Evolutionary conservation across 345 rosid species (phyloP).

Genomic region (Reutealis trisperma): DNA sequence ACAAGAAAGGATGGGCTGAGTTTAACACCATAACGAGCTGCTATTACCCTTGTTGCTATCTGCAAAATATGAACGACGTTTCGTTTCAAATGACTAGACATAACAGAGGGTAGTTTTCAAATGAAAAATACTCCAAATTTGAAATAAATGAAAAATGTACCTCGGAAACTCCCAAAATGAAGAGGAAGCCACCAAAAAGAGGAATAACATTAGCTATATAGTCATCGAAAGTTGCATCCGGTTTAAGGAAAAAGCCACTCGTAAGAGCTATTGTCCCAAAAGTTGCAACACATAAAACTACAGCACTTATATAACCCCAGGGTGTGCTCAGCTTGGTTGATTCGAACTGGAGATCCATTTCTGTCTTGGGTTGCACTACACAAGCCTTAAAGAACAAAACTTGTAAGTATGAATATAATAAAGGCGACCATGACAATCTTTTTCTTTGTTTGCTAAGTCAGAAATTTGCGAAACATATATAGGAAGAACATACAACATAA

Average conservation of each 20-base stretch:
- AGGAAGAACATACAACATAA: not conserved
- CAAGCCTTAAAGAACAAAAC: slow-evolving; percentile 59
- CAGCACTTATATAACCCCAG: slow-evolving; percentile 75
- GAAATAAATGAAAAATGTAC: slow-evolving; percentile 29
- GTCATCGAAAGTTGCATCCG: slow-evolving; percentile 83
- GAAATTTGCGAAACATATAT: not conserved
- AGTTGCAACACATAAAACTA: slow-evolving; percentile 65
- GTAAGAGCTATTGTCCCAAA: slow-evolving; percentile 85
- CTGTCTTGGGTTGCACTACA: slow-evolving; percentile 87
- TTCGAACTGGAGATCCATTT: slow-evolving; percentile 87
- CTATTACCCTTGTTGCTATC: slow-evolving; percentile 83
- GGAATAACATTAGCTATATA: slow-evolving; percentile 73
- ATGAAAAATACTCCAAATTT: not conserved
- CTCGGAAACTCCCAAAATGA: slow-evolving; percentile 91
- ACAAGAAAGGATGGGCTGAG: slow-evolving; percentile 91
- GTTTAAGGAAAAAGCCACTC: slow-evolving; percentile 95
- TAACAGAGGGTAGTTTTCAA: not conserved
- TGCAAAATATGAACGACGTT: slow-evolving; percentile 31
- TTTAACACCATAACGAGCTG: slow-evolving; percentile 67
- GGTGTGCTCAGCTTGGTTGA: slow-evolving; percentile 82
- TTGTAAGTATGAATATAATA: not conserved
- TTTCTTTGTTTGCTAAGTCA: not conserved
- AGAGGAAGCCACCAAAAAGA: slow-evolving; percentile 77
- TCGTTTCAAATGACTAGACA: not conserved
- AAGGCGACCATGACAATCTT: not conserved